Evolutionary conservation across 2,329 filamentous ascomycete species (phyloP).

Genomic region (Venturia effusa): DNA sequence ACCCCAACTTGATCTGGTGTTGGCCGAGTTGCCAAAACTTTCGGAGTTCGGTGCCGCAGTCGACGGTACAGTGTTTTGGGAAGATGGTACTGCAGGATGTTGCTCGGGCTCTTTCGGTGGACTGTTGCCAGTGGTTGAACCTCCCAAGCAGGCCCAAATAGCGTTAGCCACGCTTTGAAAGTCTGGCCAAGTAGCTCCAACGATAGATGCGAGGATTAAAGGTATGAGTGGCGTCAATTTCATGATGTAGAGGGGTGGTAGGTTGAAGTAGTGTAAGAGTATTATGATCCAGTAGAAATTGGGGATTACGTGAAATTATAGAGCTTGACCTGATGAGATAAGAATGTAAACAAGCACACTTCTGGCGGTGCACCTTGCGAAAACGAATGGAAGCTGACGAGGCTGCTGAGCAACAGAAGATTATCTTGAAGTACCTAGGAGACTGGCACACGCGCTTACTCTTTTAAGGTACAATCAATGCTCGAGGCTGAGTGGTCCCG

Average conservation of each 20-base stretch:
- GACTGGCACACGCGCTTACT: neutral
- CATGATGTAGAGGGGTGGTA: neutral
- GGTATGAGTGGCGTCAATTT: neutral
- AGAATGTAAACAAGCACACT: neutral
- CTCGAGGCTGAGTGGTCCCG: too few species aligned
- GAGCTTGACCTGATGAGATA: neutral
- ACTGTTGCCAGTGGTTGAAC: neutral
- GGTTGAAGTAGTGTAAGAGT: neutral
- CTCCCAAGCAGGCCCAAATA: neutral
- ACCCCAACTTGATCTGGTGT: constrained; percentile 16
- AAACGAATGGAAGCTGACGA: neutral
- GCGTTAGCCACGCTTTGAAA: neutral
- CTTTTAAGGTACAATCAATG: neutral
- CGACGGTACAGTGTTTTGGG: neutral
- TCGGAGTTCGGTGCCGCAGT: constrained; percentile 6
- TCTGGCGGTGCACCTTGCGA: neutral
- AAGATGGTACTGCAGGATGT: neutral
- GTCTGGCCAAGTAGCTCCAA: neutral
- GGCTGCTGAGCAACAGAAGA: too few species aligned
- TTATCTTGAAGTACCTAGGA: neutral
- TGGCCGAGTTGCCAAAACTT: constrained; percentile 22
- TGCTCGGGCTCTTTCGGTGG: neutral
- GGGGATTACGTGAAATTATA: neutral
- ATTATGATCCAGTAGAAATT: neutral
- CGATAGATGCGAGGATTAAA: neutral